These are phyloP conservation scores for Colletotrichum sidae DNA, from an alignment of 2,329 filamentous ascomycete genomes.

Conservation along the genomic window DNA sequence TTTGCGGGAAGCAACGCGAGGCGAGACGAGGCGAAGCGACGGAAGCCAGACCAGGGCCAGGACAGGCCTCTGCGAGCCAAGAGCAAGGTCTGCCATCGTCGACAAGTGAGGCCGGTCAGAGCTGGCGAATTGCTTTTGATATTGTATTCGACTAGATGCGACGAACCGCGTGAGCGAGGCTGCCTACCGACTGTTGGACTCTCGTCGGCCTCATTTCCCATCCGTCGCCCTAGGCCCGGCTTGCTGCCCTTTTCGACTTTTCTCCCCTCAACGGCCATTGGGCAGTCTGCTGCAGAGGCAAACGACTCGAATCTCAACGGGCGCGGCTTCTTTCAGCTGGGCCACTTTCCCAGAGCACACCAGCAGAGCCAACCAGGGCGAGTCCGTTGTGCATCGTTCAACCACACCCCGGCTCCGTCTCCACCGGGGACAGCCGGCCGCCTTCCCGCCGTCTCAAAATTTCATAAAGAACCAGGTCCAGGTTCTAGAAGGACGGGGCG, in stretches of 20 bases:
- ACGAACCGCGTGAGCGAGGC: neutral
- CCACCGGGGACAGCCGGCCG: slow-evolving; percentile 35
- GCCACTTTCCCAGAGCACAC: too few species aligned
- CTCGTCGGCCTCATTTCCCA: neutral
- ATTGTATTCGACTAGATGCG: neutral
- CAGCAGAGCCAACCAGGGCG: neutral
- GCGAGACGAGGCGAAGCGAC: slow-evolving; percentile 33
- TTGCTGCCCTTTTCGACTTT: too few species aligned
- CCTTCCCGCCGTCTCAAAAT: slow-evolving; percentile 35
- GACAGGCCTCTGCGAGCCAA: neutral
- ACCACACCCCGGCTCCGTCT: slow-evolving; percentile 22
- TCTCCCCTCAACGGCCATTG: too few species aligned
- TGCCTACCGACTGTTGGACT: neutral
- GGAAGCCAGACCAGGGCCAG: slow-evolving; percentile 4
- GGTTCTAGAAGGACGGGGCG: slow-evolving; percentile 35
- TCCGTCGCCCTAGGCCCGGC: neutral
- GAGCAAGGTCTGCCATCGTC: neutral
- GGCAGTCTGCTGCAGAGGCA: neutral
- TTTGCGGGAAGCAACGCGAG: slow-evolving; percentile 19
- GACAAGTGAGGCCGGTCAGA: slow-evolving; percentile 8
- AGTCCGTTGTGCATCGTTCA: neutral
- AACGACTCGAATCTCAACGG: neutral
- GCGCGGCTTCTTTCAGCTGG: neutral
- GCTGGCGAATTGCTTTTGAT: slow-evolving; percentile 5
- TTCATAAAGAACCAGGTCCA: slow-evolving; percentile 29